Conservation (phyloP, 1,139 yeast genomes). For the Debaryomycetaceae sp. region DNA sequence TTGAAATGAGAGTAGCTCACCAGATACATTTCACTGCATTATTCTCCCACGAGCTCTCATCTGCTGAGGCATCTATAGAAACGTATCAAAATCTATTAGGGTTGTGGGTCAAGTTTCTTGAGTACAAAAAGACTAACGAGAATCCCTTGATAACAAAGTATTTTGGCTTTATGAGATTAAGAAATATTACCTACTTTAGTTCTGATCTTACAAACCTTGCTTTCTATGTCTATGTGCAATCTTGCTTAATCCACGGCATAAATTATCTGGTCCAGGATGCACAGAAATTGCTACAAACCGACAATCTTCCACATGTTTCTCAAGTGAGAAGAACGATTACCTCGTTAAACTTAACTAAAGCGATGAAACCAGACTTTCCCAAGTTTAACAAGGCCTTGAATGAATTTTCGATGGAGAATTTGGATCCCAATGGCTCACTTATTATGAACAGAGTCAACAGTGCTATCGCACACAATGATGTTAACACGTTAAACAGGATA, state of each 20-base stretch:
- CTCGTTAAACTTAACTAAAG: slow-evolving; percentile 4
- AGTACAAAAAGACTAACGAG: slow-evolving; percentile 15
- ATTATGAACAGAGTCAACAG: slow-evolving; percentile 21
- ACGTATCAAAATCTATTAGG: slow-evolving; percentile 23
- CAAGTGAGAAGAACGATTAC: slow-evolving; percentile 16
- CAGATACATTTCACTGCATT: slow-evolving; percentile 27
- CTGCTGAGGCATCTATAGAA: slow-evolving; percentile 9
- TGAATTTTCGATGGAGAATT: slow-evolving; percentile 12
- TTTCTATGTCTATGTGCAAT: slow-evolving; percentile 33
- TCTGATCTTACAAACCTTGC: slow-evolving; percentile 20
- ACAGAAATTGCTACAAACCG: slow-evolving; percentile 25
- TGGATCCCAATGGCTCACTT: slow-evolving; percentile 34
- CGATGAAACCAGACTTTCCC: slow-evolving; percentile 10
- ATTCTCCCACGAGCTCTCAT: slow-evolving; percentile 19
- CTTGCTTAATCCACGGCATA: slow-evolving; percentile 21
- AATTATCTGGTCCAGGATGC: slow-evolving; percentile 24
- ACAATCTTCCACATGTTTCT: slow-evolving; percentile 21
- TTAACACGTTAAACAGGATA: slow-evolving; percentile 16
- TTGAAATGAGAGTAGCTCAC: slow-evolving; percentile 29
- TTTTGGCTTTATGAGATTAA: slow-evolving; percentile 10
- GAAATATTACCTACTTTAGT: slow-evolving; percentile 5
- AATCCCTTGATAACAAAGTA: slow-evolving; percentile 10
- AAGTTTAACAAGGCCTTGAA: slow-evolving; percentile 12
- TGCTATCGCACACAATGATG: slow-evolving; percentile 18
- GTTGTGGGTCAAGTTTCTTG: slow-evolving; percentile 35